Percentiles rank a stretch among this genome's conserved stretches.
These are phyloP conservation scores for Penicillium sp. DNA, from an alignment of 2,329 filamentous ascomycete species.

Conservation along the genomic window DNA sequence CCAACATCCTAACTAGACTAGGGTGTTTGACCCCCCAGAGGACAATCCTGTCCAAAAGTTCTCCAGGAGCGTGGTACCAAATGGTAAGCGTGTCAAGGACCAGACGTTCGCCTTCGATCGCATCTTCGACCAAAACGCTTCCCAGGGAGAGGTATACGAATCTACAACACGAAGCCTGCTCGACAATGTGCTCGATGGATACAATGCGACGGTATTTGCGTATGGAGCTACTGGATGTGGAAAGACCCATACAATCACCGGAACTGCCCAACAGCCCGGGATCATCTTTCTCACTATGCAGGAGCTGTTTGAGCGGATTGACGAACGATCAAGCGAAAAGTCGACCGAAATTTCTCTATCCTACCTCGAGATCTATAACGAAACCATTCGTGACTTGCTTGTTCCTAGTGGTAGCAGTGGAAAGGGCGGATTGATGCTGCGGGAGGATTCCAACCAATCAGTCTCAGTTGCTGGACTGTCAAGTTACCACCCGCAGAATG, in stretches of 20 bases:
- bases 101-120: constrained; percentile 96
- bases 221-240: constrained; percentile 97
- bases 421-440: constrained; percentile 82
- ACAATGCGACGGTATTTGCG: constrained; percentile 98
- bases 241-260: constrained; percentile 97
- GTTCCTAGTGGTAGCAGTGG: constrained; percentile 79
- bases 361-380: constrained; percentile 98
- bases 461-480: constrained; percentile 89
- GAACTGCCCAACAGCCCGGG: constrained; percentile 85
- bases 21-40: constrained; percentile 95
- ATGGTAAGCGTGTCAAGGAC: constrained; percentile 91
- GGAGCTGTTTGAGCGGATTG: constrained; percentile 93
- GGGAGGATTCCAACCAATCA: constrained; percentile 89
- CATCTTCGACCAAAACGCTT: constrained; percentile 93
- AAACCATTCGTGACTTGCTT: constrained; percentile 92
- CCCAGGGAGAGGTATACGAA: constrained; percentile 92
- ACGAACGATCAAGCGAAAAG: constrained; percentile 82
- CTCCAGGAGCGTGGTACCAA: constrained; percentile 73
- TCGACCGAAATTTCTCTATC: constrained; percentile 86
- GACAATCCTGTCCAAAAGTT: constrained; percentile 90
- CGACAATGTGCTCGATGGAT: constrained; percentile 92
- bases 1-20: constrained; percentile 40
- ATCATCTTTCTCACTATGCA: constrained; percentile 99
- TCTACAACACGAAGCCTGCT: constrained; percentile 84
- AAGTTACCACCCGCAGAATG: constrained; percentile 85